Evolutionary conservation across 2,329 filamentous ascomycete species (phyloP), one percentile per base, ranked within the genome.

Genomic region (Endothia cerciana): DNA sequence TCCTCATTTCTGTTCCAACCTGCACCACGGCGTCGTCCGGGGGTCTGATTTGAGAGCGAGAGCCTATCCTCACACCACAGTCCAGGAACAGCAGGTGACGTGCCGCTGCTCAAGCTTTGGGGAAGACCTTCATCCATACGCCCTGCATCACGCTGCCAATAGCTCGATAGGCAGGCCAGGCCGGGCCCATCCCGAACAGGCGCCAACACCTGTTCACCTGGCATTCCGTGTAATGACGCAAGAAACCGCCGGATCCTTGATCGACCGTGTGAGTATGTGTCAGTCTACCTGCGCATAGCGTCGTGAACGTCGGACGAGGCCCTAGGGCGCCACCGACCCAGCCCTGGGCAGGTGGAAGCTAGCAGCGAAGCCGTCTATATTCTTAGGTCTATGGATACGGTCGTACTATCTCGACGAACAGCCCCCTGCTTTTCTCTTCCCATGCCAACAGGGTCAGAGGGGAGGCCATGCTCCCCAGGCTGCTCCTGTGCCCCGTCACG

Each of bases 351-450:
- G 11, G 47, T 30, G 13, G 7, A 30, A 15, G 28, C n/a, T 51
- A 22, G 47, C 47, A 51, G 47, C 13, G 47, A 51, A 51, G 47
- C 47, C 47, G 47, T 51, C 47, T 51, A 28, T 22, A 15, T 51
- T 51, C 47, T 51, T 51, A 25, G 22, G 28, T 51, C 13, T 25
- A 51, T 30, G 47, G 11, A n/a, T 36, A 36, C 10, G 47, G 25
- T 30, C 11, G 5, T 17, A 22, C 47, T 51, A 51, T 51, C 3
- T 51, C 11, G 2, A 15, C 13, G 25, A 51, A 51, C 25, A 51
- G 13, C 11, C 22, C n/a, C 25, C 6, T 15, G 22, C 13, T 25
- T 51, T 30, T 17, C 17, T 25, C 10, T 3, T 49, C 13, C 5
- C 10, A n/a, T 4, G 11, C 15, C 28, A 22, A 51, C 22, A 51